Percentiles rank a stretch among this genome's conserved stretches.
These are phyloP conservation scores for Saccharum spontaneum DNA, from an alignment of 176 grass and related monocot genomes.

Conservation along the genomic window DNA sequence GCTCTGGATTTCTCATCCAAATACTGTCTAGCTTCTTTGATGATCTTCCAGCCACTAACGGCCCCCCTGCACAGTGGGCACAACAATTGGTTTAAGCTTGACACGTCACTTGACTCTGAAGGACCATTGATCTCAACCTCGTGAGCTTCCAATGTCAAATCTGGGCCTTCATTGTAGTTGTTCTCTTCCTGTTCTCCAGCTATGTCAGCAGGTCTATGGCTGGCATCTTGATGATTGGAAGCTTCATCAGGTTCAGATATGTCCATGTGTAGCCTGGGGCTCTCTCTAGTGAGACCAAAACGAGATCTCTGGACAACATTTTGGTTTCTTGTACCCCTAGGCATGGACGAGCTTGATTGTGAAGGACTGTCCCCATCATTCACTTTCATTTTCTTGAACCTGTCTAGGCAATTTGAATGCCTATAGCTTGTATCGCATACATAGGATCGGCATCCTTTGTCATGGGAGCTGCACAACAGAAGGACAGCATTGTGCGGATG, in stretches of 20 bases:
- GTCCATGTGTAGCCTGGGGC: constrained; percentile 13
- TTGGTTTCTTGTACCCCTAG: constrained; percentile 31
- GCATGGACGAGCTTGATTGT: constrained; percentile 36
- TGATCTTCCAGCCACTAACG: constrained; percentile 60
- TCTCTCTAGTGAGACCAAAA: constrained; percentile 28
- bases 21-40: constrained; percentile 70
- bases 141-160: constrained; percentile 36
- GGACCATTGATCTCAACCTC: constrained; percentile 28
- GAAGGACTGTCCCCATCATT: constrained; percentile 35
- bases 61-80: constrained; percentile 76
- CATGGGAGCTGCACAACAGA: constrained; percentile 60
- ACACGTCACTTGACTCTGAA: constrained; percentile 37
- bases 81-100: constrained; percentile 41
- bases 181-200: constrained; percentile 33
- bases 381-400: constrained; percentile 60
- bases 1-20: constrained; percentile 65
- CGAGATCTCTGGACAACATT: constrained; percentile 27
- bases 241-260: constrained; percentile 38
- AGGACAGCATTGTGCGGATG: constrained; percentile 85
- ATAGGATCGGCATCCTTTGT: constrained; percentile 73
- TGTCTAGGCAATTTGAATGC: constrained; percentile 83
- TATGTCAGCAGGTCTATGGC: not conserved
- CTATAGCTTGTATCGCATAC: constrained; percentile 83
- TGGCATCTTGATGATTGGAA: constrained; percentile 31
- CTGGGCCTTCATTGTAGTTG: constrained; percentile 34